Evolutionary conservation across 306 rosid genomes (phyloP), one percentile per base, ranked within the genome.

Genomic region (Rosa lucieae): DNA sequence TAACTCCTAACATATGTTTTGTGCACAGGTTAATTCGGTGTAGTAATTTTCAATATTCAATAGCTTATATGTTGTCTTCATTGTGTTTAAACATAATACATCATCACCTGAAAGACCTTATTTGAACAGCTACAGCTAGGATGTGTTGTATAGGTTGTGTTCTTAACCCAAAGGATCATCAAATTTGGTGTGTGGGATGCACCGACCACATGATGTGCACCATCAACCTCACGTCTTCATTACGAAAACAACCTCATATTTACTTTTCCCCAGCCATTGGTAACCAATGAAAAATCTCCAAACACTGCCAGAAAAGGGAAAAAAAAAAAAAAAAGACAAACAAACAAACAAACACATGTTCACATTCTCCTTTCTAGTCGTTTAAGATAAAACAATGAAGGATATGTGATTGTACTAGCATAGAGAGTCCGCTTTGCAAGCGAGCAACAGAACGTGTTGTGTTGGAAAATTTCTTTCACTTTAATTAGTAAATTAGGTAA

Each of bases 401-500:
- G 5, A 58, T 8, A 58, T 53, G 59, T 6, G 59, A 53, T 18
- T 53, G 59, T 0, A 14, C 15, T 13, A 17, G 3, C 4, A 48
- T 48, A 0, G 20, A 2, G 12, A 3, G 17, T 14, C 55, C 55
- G 55, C 14, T 13, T 13, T 13, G 18, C 6, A 48, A 53, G 40
- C 61, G 9, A 73, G 76, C 67, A 39, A 15, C 17, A 3, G 26
- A 72, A 29, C 9, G 37, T 17, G 40, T 21, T 6, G 39, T 20
- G 23, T 73, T 55, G 51, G 77, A 72, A 26, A 39, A 61, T 48
- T 88, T 77, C 74, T 46, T 73, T 46, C 49, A 43, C 42, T 75
- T 8, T 39, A 63, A 21, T 77, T 53, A 46, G 40, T 32, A 29
- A 29, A 26, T 80, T 76, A 44, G 75, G 79, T 79, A 74, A 81